These are phyloP conservation scores for Hyaloscypha bicolor DNA, from an alignment of 495 filamentous ascomycete species.

Conservation along the genomic window DNA sequence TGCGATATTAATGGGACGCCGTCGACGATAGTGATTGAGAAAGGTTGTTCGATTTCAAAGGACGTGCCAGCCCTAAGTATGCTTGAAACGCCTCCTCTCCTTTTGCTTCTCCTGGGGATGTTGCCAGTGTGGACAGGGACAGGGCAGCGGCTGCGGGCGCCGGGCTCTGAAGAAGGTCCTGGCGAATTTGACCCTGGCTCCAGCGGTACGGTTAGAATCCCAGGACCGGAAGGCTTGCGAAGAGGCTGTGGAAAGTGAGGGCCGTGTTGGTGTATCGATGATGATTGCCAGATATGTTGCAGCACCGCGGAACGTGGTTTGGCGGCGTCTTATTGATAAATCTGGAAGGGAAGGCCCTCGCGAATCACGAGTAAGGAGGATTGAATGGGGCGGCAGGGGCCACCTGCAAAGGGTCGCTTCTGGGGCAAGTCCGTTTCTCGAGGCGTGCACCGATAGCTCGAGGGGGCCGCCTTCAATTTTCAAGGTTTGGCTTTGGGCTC, in stretches of 20 bases:
- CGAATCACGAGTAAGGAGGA: neutral
- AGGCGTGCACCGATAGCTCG: neutral
- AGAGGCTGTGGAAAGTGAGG: neutral
- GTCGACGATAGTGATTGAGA: neutral
- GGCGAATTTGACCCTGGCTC: neutral
- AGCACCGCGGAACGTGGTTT: neutral
- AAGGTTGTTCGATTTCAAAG: neutral
- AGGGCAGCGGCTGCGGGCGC: constrained; percentile 5
- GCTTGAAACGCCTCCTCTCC: neutral
- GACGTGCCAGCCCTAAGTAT: neutral
- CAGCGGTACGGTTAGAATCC: constrained; percentile 1
- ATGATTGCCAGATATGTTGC: neutral
- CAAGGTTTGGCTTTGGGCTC: too few species aligned
- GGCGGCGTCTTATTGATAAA: neutral
- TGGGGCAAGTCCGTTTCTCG: neutral
- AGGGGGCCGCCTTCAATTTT: too few species aligned
- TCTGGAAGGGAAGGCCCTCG: neutral
- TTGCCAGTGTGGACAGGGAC: neutral
- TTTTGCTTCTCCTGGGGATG: neutral
- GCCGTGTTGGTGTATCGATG: neutral
- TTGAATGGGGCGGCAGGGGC: neutral
- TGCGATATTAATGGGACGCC: neutral
- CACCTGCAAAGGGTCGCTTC: neutral
- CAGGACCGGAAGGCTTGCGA: neutral
- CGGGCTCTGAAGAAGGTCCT: neutral